A percentile compares a stretch with the other conserved stretches of the same genome.
phyloP scores from a whole-genome alignment of 2,329 filamentous ascomycete genomes.

The Aspergillus felis region DNA sequence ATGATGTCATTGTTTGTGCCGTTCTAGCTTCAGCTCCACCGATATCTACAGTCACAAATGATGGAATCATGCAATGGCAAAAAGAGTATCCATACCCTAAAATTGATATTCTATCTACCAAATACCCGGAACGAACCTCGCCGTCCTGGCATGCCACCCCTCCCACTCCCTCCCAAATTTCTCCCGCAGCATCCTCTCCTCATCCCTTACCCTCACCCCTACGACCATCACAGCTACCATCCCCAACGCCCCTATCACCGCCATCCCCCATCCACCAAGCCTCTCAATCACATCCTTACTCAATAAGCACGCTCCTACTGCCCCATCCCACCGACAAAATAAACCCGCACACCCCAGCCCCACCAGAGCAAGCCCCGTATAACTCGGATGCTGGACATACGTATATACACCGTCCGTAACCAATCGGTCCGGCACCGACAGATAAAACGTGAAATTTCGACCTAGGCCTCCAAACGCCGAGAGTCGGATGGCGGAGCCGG shows the following conservation, averaged over 20 bases:
- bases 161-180: constrained; percentile 50
- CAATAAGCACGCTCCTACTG: constrained; percentile 36
- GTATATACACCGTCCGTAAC: constrained; percentile 48
- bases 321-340: constrained; percentile 38
- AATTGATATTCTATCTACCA: constrained; percentile 1
- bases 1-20: neutral
- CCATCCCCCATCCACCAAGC: constrained; percentile 12
- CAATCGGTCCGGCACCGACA: constrained; percentile 45
- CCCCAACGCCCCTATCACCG: neutral
- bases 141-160: constrained; percentile 46
- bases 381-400: constrained; percentile 53
- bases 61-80: too few species aligned
- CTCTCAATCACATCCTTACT: neutral
- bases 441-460: constrained; percentile 51
- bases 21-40: neutral
- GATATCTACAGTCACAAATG: neutral
- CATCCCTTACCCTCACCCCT: constrained; percentile 42
- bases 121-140: constrained; percentile 47
- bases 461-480: constrained; percentile 46
- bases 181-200: constrained; percentile 49
- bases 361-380: constrained; percentile 43
- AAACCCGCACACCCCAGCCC: constrained; percentile 17
- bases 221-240: constrained; percentile 16
- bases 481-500: constrained; percentile 28
- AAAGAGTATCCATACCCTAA: too few species aligned